Evolutionary conservation across 331 rosid species (phyloP).

Genomic region (Rhamnella rubrinervis): DNA sequence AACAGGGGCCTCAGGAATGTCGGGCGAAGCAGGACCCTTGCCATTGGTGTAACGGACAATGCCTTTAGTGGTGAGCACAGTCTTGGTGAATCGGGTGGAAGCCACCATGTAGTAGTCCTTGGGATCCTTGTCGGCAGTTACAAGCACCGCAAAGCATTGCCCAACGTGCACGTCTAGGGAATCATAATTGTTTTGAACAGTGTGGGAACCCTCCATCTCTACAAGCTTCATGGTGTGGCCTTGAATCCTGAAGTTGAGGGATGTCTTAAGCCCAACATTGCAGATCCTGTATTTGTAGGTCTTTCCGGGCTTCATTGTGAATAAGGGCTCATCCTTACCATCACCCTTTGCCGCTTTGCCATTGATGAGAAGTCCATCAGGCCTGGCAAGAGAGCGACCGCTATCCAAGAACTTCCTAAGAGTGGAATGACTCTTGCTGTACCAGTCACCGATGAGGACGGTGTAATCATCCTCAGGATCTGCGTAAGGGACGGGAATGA

Average conservation of each 20-base stretch:
- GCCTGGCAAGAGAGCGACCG: conserved; percentile 55
- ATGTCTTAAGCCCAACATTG: conserved; percentile 50
- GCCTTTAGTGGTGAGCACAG: conserved; percentile 29
- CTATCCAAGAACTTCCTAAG: conserved; percentile 42
- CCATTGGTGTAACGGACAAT: conserved; percentile 43
- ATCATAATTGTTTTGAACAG: conserved; percentile 54
- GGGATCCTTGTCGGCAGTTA: conserved; percentile 50
- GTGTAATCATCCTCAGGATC: conserved; percentile 71
- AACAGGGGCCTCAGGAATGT: conserved; percentile 41
- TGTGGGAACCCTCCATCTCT: conserved; percentile 73
- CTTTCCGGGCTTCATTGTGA: conserved; percentile 58
- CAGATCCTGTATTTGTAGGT: conserved; percentile 67
- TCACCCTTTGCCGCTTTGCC: conserved; percentile 55
- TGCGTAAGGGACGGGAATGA: conserved; percentile 69
- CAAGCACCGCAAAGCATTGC: conserved; percentile 58
- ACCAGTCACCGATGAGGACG: conserved; percentile 68
- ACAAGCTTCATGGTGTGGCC: conserved; percentile 58
- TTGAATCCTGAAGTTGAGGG: conserved; percentile 70
- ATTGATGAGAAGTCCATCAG: conserved; percentile 58
- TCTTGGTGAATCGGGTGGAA: conserved; percentile 66
- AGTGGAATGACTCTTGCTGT: conserved; percentile 41
- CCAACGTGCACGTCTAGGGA: conserved; percentile 75
- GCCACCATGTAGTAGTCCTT: conserved; percentile 69
- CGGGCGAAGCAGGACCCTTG: conserved; percentile 38
- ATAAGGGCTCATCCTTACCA: conserved; percentile 49